These are phyloP conservation scores for Mucor mucedo DNA, from an alignment of 371 early-diverging fungal genomes.

Conservation along the genomic window DNA sequence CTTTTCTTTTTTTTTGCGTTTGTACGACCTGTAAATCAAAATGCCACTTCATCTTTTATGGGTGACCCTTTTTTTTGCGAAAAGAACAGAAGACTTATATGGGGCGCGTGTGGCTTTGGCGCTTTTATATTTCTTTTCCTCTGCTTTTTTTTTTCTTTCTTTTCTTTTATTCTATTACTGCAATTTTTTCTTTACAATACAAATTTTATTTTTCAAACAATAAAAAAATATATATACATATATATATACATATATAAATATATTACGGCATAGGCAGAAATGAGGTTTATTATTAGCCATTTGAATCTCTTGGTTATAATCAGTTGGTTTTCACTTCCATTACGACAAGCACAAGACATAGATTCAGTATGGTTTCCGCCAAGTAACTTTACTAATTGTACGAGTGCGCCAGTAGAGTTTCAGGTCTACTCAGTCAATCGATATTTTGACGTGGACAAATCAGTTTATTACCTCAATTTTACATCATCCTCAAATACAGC, in stretches of 20 bases:
- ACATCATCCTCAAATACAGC: conserved; percentile 16
- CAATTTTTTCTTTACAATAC: too few relatives aligned
- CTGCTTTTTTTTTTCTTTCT: not conserved
- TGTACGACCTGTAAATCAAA: not conserved
- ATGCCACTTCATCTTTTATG: not conserved
- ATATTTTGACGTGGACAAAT: conserved; percentile 21
- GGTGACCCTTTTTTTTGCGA: not conserved
- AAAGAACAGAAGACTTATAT: not conserved
- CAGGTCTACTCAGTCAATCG: conserved; percentile 23
- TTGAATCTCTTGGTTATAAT: not conserved
- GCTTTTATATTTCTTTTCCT: not conserved
- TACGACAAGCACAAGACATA: conserved; percentile 13
- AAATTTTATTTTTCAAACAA: not conserved
- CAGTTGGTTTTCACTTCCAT: not conserved
- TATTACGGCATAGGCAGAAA: not conserved
- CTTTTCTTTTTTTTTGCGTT: not conserved
- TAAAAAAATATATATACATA: not conserved
- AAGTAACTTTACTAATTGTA: conserved; percentile 27
- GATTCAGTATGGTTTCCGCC: conserved; percentile 25
- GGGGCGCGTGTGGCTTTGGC: conserved; percentile 3
- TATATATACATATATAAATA: too few relatives aligned
- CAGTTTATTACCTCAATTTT: conserved; percentile 20
- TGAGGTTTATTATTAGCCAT: conserved; percentile 6
- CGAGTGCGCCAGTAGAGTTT: conserved; percentile 8
- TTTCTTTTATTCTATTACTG: too few relatives aligned